phyloP scores from a whole-genome alignment of 441 rosid species.

The Erysimum cheiri region DNA sequence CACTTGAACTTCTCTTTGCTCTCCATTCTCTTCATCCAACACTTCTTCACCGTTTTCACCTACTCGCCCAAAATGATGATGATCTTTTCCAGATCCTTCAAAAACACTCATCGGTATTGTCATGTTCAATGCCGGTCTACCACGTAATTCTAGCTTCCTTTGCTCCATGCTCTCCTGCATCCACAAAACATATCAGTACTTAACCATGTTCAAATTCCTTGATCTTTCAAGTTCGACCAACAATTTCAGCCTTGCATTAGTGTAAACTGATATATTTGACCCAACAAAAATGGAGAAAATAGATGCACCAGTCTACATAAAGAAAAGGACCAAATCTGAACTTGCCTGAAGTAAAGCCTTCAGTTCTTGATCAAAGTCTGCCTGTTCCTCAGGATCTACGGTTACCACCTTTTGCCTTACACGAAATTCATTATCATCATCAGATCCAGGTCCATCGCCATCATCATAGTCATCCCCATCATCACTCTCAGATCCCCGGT shows the following conservation, averaged over 20 bases:
- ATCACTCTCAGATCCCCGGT: slow-evolving; percentile 73
- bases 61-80: slow-evolving; percentile 71
- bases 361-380: slow-evolving; percentile 86
- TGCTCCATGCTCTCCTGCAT: slow-evolving; percentile 99
- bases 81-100: slow-evolving; percentile 88
- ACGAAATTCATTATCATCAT: slow-evolving; percentile 88
- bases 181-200: slow-evolving; percentile 36
- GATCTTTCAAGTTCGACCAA: slow-evolving; percentile 4
- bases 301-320: slow-evolving; percentile 13
- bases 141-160: slow-evolving; percentile 86
- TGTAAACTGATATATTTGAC: not conserved
- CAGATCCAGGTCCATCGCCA: slow-evolving; percentile 75
- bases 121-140: slow-evolving; percentile 90
- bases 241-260: not conserved
- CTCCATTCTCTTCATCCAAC: slow-evolving; percentile 75
- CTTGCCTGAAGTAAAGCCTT: slow-evolving; percentile 89
- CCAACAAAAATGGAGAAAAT: not conserved
- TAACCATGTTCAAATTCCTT: slow-evolving; percentile 29
- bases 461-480: slow-evolving; percentile 83
- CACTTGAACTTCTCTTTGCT: slow-evolving; percentile 86
- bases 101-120: slow-evolving; percentile 91
- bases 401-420: slow-evolving; percentile 85
- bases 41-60: slow-evolving; percentile 87
- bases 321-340: slow-evolving; percentile 11
- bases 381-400: slow-evolving; percentile 84